Conservation (phyloP, 352 stramenopile species). For the Pythium pyrilobum region DNA sequence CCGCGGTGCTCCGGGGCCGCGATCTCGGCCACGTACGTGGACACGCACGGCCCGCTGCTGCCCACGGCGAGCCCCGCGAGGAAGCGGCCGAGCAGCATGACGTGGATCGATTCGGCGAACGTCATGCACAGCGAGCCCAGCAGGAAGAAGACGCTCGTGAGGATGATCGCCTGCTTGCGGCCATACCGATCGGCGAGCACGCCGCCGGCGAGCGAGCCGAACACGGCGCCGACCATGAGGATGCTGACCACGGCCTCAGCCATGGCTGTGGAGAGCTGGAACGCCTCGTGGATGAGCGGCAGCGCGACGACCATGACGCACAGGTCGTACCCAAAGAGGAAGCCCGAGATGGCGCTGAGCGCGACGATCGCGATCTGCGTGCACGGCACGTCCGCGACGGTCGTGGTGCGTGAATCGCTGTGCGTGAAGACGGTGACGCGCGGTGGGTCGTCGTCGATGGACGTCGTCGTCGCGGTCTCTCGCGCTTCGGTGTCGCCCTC, state of each 20-base stretch:
- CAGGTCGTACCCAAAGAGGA: constrained; percentile 72
- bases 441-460: neutral
- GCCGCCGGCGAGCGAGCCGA: constrained; percentile 51
- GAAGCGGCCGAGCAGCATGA: constrained; percentile 60
- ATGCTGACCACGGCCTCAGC: constrained; percentile 59
- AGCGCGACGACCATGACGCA: constrained; percentile 74
- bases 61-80: constrained; percentile 57
- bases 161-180: constrained; percentile 55
- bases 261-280: constrained; percentile 42
- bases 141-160: constrained; percentile 56
- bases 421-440: neutral
- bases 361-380: constrained; percentile 48
- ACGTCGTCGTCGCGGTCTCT: neutral
- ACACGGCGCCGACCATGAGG: constrained; percentile 61
- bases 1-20: constrained; percentile 47
- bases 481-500: neutral
- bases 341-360: constrained; percentile 62
- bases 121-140: constrained; percentile 63
- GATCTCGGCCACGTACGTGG: constrained; percentile 65
- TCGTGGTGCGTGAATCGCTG: neutral
- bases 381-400: neutral
- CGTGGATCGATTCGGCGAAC: constrained; percentile 37
- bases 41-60: constrained; percentile 58
- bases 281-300: constrained; percentile 55
- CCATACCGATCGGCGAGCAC: constrained; percentile 55